These are phyloP conservation scores for Penicillium malachiteum DNA, from an alignment of 495 filamentous ascomycete genomes.

Conservation along the genomic window DNA sequence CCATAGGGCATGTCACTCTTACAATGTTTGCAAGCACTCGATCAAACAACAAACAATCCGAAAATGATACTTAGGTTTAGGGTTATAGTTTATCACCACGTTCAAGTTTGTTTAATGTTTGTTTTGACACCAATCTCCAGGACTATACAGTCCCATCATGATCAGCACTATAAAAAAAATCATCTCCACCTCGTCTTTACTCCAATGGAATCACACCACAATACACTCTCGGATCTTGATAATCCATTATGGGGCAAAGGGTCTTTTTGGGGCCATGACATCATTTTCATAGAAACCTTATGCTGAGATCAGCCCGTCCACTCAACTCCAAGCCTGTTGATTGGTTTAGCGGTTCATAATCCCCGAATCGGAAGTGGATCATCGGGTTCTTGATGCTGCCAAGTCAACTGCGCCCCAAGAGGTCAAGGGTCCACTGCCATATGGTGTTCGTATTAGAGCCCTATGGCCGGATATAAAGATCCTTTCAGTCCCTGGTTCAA, in stretches of 20 bases:
- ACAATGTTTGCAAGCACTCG: no score
- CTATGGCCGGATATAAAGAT: background rate
- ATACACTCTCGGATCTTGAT: no score
- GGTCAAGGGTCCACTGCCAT: background rate
- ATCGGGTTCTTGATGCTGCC: background rate
- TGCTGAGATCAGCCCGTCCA: background rate
- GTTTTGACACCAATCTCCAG: no score
- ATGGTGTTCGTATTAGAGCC: background rate
- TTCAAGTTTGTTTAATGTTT: no score
- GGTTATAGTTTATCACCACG: no score
- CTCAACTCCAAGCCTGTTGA: background rate
- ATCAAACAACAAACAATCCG: no score
- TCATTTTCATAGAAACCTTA: background rate
- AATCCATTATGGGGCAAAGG: no score
- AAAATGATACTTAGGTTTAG: no score
- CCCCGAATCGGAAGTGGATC: background rate
- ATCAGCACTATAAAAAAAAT: no score
- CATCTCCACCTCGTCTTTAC: background rate
- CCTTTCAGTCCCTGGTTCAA: background rate
- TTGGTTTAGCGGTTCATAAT: background rate
- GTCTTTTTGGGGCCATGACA: slow-evolving; percentile 2
- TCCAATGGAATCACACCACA: no score
- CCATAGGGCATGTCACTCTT: no score
- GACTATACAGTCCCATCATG: no score
- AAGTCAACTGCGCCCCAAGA: background rate